Base-by-base conservation (phyloP, 2,329 filamentous ascomycete species). In the Apiospora malaysiana region DNA sequence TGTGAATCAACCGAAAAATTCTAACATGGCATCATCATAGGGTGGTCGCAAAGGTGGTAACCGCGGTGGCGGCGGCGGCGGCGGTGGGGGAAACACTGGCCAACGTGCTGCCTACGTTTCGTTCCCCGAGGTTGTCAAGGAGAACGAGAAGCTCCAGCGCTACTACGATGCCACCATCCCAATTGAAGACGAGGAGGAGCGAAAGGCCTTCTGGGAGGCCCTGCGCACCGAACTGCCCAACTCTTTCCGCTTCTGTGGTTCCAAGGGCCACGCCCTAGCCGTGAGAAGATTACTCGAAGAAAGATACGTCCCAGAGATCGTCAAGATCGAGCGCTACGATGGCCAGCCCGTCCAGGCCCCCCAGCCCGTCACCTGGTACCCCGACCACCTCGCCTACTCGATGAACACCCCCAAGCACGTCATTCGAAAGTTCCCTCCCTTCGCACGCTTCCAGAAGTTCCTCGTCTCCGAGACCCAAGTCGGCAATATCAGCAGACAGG, bases 381-480 rank as follows among this genome's bases (percentile, higher is more conserved):
- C 96, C 56, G 94, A 98, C 79, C 90, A 94, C 78, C 90, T 99
- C 72, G 96, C 96, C 68, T 99, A 97, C 93, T 94, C 91, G 82
- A 98, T 98, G 94, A 97, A 95, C 65, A 98, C 95, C 7, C 94
- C 96, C 73, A 99, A 98, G 87, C 95, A 97, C 79, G 92, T 98
- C 75, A 89, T 99, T 73, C 92, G 96, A 77, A 95, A 95, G 80
- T 97, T 97, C 82, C 91, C 94, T 46, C 96, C 96, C 2, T 99
- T 99, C 81, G 92, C 94, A 68, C 92, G 93, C 40, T 98, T 99
- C 83, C 96, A 99, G 82, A 97, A 97, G 81, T 99, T 98, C 85
- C 88, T 99, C 68, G 96, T 99, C 68, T 97, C 95, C 69, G 96
- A 99, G 86, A 98, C 96, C 4, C 94, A 93, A 70, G 94, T 98